Evolutionary conservation across 1,284 basidiomycete species (phyloP), one percentile per base, ranked within the genome.

Genomic region (Irpex sp.): DNA sequence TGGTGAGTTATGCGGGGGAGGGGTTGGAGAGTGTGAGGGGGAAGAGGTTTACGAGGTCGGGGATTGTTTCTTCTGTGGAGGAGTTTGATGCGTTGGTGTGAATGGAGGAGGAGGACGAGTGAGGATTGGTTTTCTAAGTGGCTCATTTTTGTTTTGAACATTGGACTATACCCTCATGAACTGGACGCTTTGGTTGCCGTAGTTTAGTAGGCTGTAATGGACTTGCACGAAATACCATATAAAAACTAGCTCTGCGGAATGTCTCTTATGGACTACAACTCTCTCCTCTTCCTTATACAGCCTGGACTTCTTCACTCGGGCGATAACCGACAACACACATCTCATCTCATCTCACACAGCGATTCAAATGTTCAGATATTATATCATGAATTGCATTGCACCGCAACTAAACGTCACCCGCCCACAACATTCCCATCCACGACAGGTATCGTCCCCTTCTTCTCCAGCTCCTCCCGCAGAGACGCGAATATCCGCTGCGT

Each of bases 1-100:
- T 89, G 8, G 85, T 94, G 58, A 91, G 86, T 66, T 98, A 98
- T 68, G 88, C 88, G 8, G 97, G 97, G 36, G 97, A 99, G 73
- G 95, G 94, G 0, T 78, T 99, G 61, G 89, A 92, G 68, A 77
- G 74, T 58, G 82, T 93, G 63, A 87, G 86, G 71, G 96, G 94
- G 49, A 90, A 89, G 79, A 84, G 77, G 33, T 90, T 94, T 72
- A 80, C 79, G 58, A 88, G 83, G 71, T 83, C 81, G 7, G 84
- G 84, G n/a, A 64, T 76, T 56, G 80, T 80, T 7, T 77, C 73
- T 66, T 74, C 73, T 9, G 64, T 81, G 37, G 80, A 82, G 68
- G 82, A 83, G 66, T 73, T 85, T 58, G 82, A 84, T 58, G 78
- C 75, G 55, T 70, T 85, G 56, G 69, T 71, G 49, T 77, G 70